Evolutionary conservation across 116 monocot genomes (phyloP), one percentile per base, ranked within the genome.

Genomic region (Posidonia oceanica): DNA sequence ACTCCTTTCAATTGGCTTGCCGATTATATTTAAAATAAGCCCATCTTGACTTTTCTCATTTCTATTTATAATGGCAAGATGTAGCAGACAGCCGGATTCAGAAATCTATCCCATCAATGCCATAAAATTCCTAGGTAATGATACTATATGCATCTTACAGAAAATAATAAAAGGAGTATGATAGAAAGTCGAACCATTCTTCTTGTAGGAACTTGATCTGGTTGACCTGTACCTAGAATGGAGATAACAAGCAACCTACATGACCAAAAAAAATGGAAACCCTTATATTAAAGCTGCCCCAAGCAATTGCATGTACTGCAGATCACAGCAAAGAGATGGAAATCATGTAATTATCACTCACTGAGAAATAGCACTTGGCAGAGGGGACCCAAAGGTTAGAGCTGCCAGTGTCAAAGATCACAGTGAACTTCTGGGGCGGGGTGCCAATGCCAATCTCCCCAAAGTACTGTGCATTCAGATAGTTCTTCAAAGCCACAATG

Each of bases 331-430:
- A 67, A 66, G 17, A 11, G 2, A 7, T n/a, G 40, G 64, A 38
- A 36, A 55, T 11, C 18, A 66, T 17, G 10, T 1, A 57, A 23
- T 36, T 36, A 7, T 16, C 0, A 11, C 85, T 71, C 55, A 84
- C 90, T 69, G 90, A 90, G 74, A 90, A 82, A 36, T 82, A 84
- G 80, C 90, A 90, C 71, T 86, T 90, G 68, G 80, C 54, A 17
- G 90, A 86, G 2, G 90, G 90, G 7, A 90, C 78, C 90, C 90
- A 86, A 3, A 90, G 74, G 71, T 90, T 84, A 11, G 90, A 81
- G 69, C 90, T 90, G 3, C 90, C 90, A n/a, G 90, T 90, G 69
- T 90, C 90, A 71, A 90, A 86, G 52, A 90, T 82, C 41, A 86
- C 90, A 3, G 90, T 90, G 75, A 90, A 90, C 42, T 79, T 86